phyloP scores from a whole-genome alignment of 352 stramenopile genomes.

The Phytopythium aichiense region DNA sequence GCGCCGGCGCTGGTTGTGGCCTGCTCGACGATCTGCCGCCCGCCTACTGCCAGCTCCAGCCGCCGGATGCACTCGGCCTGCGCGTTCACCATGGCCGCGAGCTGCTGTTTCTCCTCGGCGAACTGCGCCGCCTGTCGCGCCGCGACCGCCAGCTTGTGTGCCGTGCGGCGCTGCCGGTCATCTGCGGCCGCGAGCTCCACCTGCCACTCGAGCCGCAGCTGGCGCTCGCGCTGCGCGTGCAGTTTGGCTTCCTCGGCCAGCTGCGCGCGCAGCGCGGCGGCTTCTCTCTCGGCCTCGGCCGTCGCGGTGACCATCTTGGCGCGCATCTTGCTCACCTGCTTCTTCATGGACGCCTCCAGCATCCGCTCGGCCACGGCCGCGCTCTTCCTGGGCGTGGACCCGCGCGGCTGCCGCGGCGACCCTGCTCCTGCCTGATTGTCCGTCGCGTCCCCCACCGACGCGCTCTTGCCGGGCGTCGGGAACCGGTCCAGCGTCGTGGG shows the following conservation, averaged over 20 bases:
- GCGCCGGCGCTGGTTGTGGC: neutral
- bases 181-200: constrained; percentile 40
- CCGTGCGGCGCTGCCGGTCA: constrained; percentile 40
- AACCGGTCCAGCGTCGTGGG: constrained; percentile 6
- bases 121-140: constrained; percentile 35
- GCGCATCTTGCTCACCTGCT: constrained; percentile 5
- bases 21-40: constrained; percentile 32
- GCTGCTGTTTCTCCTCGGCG: constrained; percentile 41
- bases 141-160: constrained; percentile 34
- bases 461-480: constrained; percentile 1
- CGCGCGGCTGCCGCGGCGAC: neutral
- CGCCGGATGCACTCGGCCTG: constrained; percentile 46
- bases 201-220: constrained; percentile 41
- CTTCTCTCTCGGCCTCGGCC: constrained; percentile 1
- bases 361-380: constrained; percentile 5
- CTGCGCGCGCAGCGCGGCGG: constrained; percentile 26
- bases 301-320: neutral
- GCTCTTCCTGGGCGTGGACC: constrained; percentile 1
- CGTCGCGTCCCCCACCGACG: neutral
- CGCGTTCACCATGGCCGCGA: constrained; percentile 26
- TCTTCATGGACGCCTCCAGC: constrained; percentile 5
- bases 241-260: constrained; percentile 32
- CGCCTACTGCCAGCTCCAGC: constrained; percentile 46
- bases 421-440: constrained; percentile 5
- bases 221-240: constrained; percentile 38